phyloP scores from a whole-genome alignment of 2,329 filamentous ascomycete species.

The Biscogniauxia marginata region DNA sequence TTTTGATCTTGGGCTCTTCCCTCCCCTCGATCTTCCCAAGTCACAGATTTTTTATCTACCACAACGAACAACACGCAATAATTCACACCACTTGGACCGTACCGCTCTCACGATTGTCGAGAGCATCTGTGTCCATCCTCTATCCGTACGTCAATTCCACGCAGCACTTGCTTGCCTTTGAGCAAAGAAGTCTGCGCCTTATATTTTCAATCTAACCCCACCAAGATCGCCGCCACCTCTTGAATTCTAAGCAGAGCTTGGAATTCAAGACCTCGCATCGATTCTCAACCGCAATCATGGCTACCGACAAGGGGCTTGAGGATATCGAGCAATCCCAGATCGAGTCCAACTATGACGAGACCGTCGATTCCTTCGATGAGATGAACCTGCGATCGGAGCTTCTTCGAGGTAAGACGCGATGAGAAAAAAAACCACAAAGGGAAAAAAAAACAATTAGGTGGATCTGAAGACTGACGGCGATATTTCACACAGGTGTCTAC shows the following conservation, averaged over 20 bases:
- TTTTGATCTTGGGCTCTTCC: slow-evolving; percentile 22
- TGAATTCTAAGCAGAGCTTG: slow-evolving; percentile 80
- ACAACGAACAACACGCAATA: slow-evolving; percentile 16
- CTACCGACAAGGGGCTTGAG: slow-evolving; percentile 96
- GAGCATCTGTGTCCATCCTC: slow-evolving; percentile 28
- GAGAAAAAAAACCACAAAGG: slow-evolving; percentile 22
- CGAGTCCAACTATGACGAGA: slow-evolving; percentile 99
- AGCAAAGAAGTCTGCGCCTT: slow-evolving; percentile 25
- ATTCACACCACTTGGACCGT: slow-evolving; percentile 19
- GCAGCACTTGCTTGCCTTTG: slow-evolving; percentile 26
- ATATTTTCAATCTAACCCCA: slow-evolving; percentile 34
- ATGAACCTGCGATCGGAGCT: slow-evolving; percentile 98
- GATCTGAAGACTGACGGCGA: slow-evolving; percentile 9
- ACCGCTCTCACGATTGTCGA: slow-evolving; percentile 25
- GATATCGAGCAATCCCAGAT: slow-evolving; percentile 77
- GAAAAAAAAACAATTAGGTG: slow-evolving; percentile 22
- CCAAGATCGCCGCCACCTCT: slow-evolving; percentile 40
- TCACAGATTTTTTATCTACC: slow-evolving; percentile 16
- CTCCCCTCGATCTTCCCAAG: slow-evolving; percentile 24
- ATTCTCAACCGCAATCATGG: slow-evolving; percentile 82
- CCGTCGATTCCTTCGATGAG: slow-evolving; percentile 97
- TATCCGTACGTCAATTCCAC: slow-evolving; percentile 23
- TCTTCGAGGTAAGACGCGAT: slow-evolving; percentile 70
- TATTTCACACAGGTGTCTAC: slow-evolving; percentile 71
- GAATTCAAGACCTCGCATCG: slow-evolving; percentile 63